These are phyloP conservation scores for Lactifluus piperatus DNA, from an alignment of 768 basidiomycete species.

Conservation along the genomic window DNA sequence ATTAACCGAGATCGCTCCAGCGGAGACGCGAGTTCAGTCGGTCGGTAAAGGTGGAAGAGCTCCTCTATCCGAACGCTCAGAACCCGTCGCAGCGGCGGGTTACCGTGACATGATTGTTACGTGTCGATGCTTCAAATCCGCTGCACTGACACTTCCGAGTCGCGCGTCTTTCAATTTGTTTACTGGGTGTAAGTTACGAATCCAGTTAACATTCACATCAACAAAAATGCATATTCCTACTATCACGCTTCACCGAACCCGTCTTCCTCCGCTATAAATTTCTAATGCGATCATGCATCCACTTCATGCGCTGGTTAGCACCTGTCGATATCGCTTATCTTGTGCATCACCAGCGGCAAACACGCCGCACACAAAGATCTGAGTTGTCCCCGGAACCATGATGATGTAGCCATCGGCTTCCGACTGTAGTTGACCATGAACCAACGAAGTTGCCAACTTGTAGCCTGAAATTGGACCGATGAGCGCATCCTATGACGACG, in stretches of 20 bases:
- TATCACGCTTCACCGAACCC: conserved; percentile 35
- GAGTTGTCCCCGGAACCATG: conserved; percentile 91
- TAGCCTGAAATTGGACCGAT: conserved; percentile 40
- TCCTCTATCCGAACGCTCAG: too few species aligned
- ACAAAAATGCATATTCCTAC: neutral
- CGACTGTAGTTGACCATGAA: conserved; percentile 79
- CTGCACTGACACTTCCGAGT: too few species aligned
- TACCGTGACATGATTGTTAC: too few species aligned
- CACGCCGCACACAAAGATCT: conserved; percentile 92
- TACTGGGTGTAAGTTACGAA: too few species aligned
- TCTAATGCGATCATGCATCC: conserved; percentile 98
- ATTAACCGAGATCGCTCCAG: too few species aligned
- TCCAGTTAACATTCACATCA: neutral
- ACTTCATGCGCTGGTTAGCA: conserved; percentile 84
- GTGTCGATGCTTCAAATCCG: too few species aligned
- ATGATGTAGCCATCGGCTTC: conserved; percentile 95
- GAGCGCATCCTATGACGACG: neutral
- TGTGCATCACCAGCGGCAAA: conserved; percentile 99
- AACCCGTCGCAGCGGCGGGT: too few species aligned
- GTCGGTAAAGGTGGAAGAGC: too few species aligned
- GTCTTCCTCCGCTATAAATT: conserved; percentile 82
- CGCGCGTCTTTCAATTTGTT: too few species aligned
- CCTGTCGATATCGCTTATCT: conserved; percentile 93
- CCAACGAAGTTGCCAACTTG: conserved; percentile 84
- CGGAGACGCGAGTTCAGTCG: too few species aligned